phyloP scores from a whole-genome alignment of 148 eudicot species.

The Rhododendron griersonianum region DNA sequence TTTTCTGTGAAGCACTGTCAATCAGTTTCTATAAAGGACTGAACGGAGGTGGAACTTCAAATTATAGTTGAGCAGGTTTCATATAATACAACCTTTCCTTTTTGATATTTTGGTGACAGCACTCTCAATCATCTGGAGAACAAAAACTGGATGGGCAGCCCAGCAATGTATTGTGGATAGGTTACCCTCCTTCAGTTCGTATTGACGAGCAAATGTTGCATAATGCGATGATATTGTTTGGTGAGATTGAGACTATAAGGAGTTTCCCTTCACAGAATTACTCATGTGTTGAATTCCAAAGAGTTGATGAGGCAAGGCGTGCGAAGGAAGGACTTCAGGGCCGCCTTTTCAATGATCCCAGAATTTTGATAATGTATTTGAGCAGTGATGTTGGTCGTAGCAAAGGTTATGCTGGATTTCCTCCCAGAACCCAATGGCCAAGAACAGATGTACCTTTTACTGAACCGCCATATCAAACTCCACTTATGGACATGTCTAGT shows the following conservation, averaged over 20 bases:
- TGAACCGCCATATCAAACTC: slow-evolving; percentile 40
- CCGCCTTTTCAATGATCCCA: slow-evolving; percentile 69
- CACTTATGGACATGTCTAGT: slow-evolving; percentile 37
- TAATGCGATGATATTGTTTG: slow-evolving; percentile 79
- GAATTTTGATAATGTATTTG: slow-evolving; percentile 62
- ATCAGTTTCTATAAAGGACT: too few species aligned
- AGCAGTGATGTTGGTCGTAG: slow-evolving; percentile 47
- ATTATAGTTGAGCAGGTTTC: too few species aligned
- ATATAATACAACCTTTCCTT: too few species aligned
- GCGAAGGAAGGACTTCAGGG: slow-evolving; percentile 36
- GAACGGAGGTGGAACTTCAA: too few species aligned
- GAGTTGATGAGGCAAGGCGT: slow-evolving; percentile 74
- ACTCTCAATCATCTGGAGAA: slow-evolving; percentile 31
- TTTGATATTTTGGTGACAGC: too few species aligned
- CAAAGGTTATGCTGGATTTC: slow-evolving; percentile 35
- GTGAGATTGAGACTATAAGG: slow-evolving; percentile 72
- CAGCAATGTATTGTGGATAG: slow-evolving; percentile 62
- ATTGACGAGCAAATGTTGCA: slow-evolving; percentile 68
- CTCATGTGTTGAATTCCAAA: slow-evolving; percentile 79
- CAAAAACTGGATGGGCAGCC: slow-evolving; percentile 45
- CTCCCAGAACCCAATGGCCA: slow-evolving; percentile 47
- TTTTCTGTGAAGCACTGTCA: too few species aligned
- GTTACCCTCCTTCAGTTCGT: slow-evolving; percentile 62
- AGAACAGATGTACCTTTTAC: slow-evolving; percentile 35
- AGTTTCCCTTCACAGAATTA: slow-evolving; percentile 47